Conservation (phyloP, 352 stramenopile species). For the Pythium grandisporangium region DNA sequence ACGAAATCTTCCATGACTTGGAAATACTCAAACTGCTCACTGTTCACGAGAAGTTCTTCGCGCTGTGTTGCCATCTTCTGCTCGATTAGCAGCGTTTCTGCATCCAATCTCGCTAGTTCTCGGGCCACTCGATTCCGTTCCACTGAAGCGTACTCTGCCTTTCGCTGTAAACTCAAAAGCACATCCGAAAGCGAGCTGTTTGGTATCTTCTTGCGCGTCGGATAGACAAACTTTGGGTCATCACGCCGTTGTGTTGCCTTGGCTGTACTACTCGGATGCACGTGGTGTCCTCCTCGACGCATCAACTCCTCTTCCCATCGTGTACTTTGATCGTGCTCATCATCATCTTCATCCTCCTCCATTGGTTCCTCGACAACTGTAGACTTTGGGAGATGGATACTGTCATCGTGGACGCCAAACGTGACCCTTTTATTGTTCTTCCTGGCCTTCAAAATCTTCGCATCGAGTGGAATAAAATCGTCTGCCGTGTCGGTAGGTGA, state of each 20-base stretch:
- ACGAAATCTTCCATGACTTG: slow-evolving; percentile 69
- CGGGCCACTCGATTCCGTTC: slow-evolving; percentile 37
- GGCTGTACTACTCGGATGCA: background rate
- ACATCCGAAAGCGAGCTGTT: slow-evolving; percentile 39
- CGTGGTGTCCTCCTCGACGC: slow-evolving; percentile 45
- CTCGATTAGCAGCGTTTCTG: slow-evolving; percentile 33
- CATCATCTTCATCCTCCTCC: slow-evolving; percentile 24
- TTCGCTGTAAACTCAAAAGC: slow-evolving; percentile 37
- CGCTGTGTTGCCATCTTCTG: slow-evolving; percentile 27
- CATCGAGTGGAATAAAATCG: slow-evolving; percentile 63
- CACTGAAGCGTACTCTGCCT: slow-evolving; percentile 26
- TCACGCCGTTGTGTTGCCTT: slow-evolving; percentile 4
- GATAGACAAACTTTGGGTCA: slow-evolving; percentile 21
- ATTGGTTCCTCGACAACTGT: slow-evolving; percentile 32
- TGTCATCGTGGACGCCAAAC: slow-evolving; percentile 32
- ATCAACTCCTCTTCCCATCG: slow-evolving; percentile 76
- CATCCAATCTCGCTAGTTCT: slow-evolving; percentile 41
- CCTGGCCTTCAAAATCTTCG: slow-evolving; percentile 23
- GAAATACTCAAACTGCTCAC: slow-evolving; percentile 74
- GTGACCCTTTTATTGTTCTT: slow-evolving; percentile 52
- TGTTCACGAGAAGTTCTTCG: slow-evolving; percentile 38
- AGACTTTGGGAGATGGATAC: slow-evolving; percentile 19
- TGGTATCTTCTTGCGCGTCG: slow-evolving; percentile 33
- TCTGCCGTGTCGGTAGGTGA: slow-evolving; percentile 20
- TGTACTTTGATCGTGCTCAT: slow-evolving; percentile 26